Evolutionary conservation across 768 basidiomycete species (phyloP), one percentile per base, ranked within the genome.

Genomic region (Lentinula sp.): DNA sequence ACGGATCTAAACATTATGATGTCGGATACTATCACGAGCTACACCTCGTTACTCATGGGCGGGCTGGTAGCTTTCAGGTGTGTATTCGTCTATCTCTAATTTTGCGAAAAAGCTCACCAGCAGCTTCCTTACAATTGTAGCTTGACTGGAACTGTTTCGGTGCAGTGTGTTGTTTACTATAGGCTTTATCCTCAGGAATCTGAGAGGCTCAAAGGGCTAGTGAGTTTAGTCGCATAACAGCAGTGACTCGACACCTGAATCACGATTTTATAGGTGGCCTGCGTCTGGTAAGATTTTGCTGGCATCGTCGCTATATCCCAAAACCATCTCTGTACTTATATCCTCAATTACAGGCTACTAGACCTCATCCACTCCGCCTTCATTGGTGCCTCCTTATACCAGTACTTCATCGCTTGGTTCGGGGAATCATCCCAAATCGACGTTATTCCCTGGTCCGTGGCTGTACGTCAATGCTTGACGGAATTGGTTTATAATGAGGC

Each of bases 291-390:
- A 15, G 31, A 13, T 15, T 48, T 28, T 28, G 28, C 28, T 0
- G 28, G 28, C 28, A 28, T 28, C 28, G 28, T 28, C 28, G 28
- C 28, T 28, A 28, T 28, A 28, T 28, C 28, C 28, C 28, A 28
- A 28, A 3, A 3, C 28, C 28, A 28, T 28, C 28, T 28, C 28
- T 28, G 3, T 28, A 28, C 28, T 28, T 0, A 28, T 28, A 28
- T 3, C 28, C 28, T 28, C 28, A 4, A 39, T 15, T 11, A 5
- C 57, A 59, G 58, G 58, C 9, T 59, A 10, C 48, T 59, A 10
- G 58, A 59, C 48, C 35, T 59, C 5, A 18, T 50, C 8, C 58
- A 59, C 35, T 59, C 58, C 13, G 58, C 58, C 4, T 59, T 59
- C 28, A 50, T 59, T 39, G 58, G 58, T 15, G 48, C 48, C 2